phyloP scores from a whole-genome alignment of 164 flowering plant genomes.

The Vitis cinerea region DNA sequence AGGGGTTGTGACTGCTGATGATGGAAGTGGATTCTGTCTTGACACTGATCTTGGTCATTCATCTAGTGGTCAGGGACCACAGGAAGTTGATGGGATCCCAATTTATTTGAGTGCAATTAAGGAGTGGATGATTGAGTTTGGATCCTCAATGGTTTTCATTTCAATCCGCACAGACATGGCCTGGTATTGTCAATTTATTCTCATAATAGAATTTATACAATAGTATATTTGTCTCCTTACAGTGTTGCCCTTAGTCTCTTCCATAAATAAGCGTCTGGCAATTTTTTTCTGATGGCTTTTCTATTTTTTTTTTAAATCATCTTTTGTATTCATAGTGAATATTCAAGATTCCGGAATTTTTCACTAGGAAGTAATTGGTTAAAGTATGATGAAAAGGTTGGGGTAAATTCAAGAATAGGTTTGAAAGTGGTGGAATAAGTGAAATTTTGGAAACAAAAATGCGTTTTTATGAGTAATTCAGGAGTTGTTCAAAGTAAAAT shows the following conservation, averaged over 20 bases:
- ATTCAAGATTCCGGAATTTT: neutral
- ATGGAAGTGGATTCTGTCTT: conserved; percentile 73
- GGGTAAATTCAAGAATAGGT: neutral
- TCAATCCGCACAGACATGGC: conserved; percentile 88
- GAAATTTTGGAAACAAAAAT: too few species aligned
- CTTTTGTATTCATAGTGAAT: neutral
- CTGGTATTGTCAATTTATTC: conserved; percentile 48
- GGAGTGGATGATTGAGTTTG: conserved; percentile 97
- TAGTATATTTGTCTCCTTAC: neutral
- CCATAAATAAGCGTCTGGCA: neutral
- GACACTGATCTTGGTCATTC: conserved; percentile 48
- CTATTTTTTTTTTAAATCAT: neutral
- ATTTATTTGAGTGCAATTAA: conserved; percentile 85
- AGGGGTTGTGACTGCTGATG: conserved; percentile 76
- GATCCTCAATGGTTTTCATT: conserved; percentile 68
- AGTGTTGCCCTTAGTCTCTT: neutral
- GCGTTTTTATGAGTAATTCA: neutral
- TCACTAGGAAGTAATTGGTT: neutral
- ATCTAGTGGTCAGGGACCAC: conserved; percentile 40
- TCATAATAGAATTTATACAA: neutral
- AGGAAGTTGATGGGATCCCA: conserved; percentile 68
- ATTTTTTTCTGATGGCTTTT: neutral
- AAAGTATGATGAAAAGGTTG: neutral
- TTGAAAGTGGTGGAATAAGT: neutral
- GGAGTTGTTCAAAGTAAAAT: neutral